phyloP scores from a whole-genome alignment of 148 eudicot genomes.

The Silene latifolia region DNA sequence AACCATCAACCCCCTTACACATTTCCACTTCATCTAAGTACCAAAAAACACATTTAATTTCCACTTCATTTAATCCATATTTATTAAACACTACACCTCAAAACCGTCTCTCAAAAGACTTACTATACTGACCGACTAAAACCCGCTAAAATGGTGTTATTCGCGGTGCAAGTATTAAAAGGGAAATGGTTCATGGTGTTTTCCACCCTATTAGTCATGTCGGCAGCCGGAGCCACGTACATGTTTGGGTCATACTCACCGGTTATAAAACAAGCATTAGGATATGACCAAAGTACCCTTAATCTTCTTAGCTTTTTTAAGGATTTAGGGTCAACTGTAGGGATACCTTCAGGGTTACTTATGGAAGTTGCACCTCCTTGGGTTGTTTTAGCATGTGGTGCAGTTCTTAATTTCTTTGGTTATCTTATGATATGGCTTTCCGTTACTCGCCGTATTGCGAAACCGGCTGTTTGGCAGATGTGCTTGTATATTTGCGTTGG shows the following conservation, averaged over 20 bases:
- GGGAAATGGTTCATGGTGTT: conserved; percentile 54
- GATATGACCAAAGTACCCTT: conserved; percentile 42
- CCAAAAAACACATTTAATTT: neutral
- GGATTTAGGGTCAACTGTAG: conserved; percentile 39
- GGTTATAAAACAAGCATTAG: conserved; percentile 25
- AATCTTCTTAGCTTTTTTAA: conserved; percentile 43
- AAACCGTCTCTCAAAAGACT: neutral
- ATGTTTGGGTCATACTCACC: conserved; percentile 42
- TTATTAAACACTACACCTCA: neutral
- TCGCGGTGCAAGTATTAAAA: conserved; percentile 17
- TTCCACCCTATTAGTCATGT: conserved; percentile 37
- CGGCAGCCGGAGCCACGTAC: conserved; percentile 40
- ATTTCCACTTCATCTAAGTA: neutral
- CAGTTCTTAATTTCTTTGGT: conserved; percentile 41
- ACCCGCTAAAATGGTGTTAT: neutral
- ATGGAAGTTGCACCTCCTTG: conserved; percentile 44
- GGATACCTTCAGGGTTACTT: conserved; percentile 34
- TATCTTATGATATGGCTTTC: conserved; percentile 51
- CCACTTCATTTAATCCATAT: neutral
- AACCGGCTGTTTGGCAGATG: conserved; percentile 47
- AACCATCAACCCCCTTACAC: neutral
- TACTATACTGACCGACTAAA: no score
- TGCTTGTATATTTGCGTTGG: conserved; percentile 42
- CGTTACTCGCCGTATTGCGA: conserved; percentile 29
- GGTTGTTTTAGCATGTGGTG: conserved; percentile 36